Evolutionary conservation across 2,329 filamentous ascomycete species (phyloP), one percentile per base, ranked within the genome.

Genomic region (Penicillium sp.): DNA sequence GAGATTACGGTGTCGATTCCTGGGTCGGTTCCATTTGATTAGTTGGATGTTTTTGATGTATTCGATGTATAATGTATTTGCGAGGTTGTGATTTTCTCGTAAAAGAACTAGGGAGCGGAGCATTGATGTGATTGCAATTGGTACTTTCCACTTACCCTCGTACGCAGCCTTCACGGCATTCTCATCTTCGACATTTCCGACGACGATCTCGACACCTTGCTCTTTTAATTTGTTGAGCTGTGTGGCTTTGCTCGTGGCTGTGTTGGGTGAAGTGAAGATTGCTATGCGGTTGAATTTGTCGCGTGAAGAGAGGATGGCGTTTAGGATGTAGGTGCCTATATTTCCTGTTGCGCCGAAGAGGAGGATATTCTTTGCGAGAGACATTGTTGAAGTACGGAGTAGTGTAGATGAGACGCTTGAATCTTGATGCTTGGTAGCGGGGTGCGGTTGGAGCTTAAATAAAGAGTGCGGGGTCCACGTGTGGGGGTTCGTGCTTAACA

Each of bases 1-100:
- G 80, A 84, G 41, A 88, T 70, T 35, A 88, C 74, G 0, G 84
- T 87, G 64, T 88, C 82, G 57, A 84, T 78, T 41, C 71, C 76
- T 76, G n/a, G n/a, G n/a, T n/a, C n/a, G n/a, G n/a, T 12, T 29
- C 10, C 14, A 6, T 3, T 43, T 27, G 1, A 22, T 59, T 41
- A 57, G 46, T 19, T 41, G 22, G 22, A 18, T 9, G 10, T 22
- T 13, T 41, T 35, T n/a, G n/a, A n/a, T n/a, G n/a, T n/a, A n/a
- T n/a, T n/a, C n/a, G n/a, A n/a, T 29, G 18, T 25, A 25, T 4
- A 12, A 25, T 18, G 18, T 39, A 5, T n/a, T 10, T 14, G 5
- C 9, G 18, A 14, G 18, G 7, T 36, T 27, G 16, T 7, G 3
- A 18, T 35, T 35, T 6, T 18, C 14, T 9, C n/a, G n/a, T n/a